Conservation (phyloP, 257 asterid species). For the Solanum tacnaense region DNA sequence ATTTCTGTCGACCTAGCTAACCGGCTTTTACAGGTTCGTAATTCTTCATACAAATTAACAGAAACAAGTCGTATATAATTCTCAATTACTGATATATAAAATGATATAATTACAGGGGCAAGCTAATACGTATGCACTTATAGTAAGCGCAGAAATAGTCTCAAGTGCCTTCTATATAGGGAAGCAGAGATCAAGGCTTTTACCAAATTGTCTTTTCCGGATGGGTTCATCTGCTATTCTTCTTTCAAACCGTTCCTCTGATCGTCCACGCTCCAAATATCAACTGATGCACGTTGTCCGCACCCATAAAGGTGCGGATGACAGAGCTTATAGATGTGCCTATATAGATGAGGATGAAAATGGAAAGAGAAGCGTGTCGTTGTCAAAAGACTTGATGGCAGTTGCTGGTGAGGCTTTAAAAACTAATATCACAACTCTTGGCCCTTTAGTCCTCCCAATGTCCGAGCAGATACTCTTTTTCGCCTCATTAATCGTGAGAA, state of each 20-base stretch:
- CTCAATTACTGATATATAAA: neutral
- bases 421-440: conserved; percentile 13
- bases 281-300: conserved; percentile 13
- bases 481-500: neutral
- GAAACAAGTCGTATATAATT: neutral
- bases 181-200: conserved; percentile 16
- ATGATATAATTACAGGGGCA: conserved; percentile 8
- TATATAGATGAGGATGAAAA: conserved; percentile 13
- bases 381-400: conserved; percentile 20
- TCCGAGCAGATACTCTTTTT: neutral
- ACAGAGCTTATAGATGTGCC: conserved; percentile 12
- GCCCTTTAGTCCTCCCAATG: neutral
- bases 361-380: neutral
- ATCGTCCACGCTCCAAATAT: conserved; percentile 8
- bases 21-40: conserved; percentile 9
- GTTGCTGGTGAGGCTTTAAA: conserved; percentile 28
- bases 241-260: conserved; percentile 14
- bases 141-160: conserved; percentile 18
- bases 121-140: conserved; percentile 19
- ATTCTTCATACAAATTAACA: neutral
- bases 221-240: conserved; percentile 24
- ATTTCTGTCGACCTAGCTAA: conserved; percentile 30
- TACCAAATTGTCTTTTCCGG: conserved; percentile 20
- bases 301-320: conserved; percentile 25
- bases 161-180: conserved; percentile 11